phyloP scores from a whole-genome alignment of 257 asterid species.

The Thymus mandschuricus region DNA sequence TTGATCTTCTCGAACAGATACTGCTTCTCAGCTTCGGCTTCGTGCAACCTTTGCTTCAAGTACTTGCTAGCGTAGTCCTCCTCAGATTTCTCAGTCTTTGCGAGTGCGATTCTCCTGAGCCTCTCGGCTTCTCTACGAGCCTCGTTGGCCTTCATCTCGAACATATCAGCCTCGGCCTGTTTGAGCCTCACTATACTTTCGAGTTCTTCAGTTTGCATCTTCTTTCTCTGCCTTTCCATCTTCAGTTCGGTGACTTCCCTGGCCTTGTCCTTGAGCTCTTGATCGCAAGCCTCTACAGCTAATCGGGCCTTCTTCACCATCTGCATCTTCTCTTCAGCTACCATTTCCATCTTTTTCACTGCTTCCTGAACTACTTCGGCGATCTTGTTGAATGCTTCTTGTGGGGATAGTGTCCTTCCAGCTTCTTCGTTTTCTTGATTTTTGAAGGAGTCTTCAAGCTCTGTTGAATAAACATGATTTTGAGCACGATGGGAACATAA shows the following conservation, averaged over 20 bases:
- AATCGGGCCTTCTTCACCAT: constrained; percentile 83
- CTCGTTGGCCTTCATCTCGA: constrained; percentile 84
- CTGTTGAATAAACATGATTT: constrained; percentile 32
- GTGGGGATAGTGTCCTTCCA: constrained; percentile 72
- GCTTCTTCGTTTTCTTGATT: constrained; percentile 70
- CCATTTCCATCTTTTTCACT: constrained; percentile 86
- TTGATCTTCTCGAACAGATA: constrained; percentile 79
- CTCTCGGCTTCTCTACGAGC: constrained; percentile 94
- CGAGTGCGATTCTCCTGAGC: constrained; percentile 80
- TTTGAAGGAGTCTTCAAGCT: constrained; percentile 75
- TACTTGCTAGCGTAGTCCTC: constrained; percentile 92
- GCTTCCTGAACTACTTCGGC: constrained; percentile 98
- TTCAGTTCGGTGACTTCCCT: constrained; percentile 72
- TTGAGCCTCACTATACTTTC: constrained; percentile 87
- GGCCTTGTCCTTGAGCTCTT: constrained; percentile 89
- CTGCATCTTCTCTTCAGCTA: constrained; percentile 83
- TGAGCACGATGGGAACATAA: constrained; percentile 6
- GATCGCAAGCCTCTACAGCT: constrained; percentile 84
- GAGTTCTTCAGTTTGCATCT: constrained; percentile 82
- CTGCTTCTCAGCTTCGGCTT: constrained; percentile 97
- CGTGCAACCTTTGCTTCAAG: constrained; percentile 85
- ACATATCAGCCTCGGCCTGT: constrained; percentile 94
- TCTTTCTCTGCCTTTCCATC: constrained; percentile 83
- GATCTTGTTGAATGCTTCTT: constrained; percentile 82
- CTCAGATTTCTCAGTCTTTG: constrained; percentile 82